Base-by-base conservation (phyloP, 2,329 filamentous ascomycete species). In the Sodiomyces alkalinus region DNA sequence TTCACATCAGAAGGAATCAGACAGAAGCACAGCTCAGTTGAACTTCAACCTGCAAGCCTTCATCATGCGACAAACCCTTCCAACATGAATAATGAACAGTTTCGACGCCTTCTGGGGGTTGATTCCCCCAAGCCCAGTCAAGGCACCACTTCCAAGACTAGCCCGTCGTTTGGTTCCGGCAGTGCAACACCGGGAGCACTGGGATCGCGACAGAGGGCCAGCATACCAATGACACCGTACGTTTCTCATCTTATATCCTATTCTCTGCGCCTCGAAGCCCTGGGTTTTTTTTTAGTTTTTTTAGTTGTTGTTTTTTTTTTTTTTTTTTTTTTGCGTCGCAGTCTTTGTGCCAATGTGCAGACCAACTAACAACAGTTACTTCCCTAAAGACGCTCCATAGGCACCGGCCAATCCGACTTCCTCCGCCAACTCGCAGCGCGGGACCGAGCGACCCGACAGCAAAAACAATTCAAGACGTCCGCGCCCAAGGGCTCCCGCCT, bases 71-170 rank as follows among this genome's bases (percentile, higher is more conserved):
- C n/a, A n/a, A n/a, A n/a, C n/a, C n/a, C n/a, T n/a, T n/a, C 18
- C n/a, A 29, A 30, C 10, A 96, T 98, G 90, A 92, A 96, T 51
- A 96, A 96, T 62, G 73, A 85, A 23, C 82, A 94, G 44, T 98
- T 98, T 46, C 78, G 90, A 30, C 78, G 79, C 38, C 67, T 96
- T 6, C 53, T 93, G 14, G 60, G 74, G 25, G 51, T 52, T 22
- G 62, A 60, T 34, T 46, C 60, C 6, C 45, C 51, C 31, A 61
- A 60, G 34, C 36, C 52, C 17, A 41, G 48, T 36, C 33, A 52
- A 40, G 32, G 50, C 34, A 53, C 52, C 47, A 51, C 67, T 60
- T 64, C 58, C 37, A 47, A 57, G 27, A 60, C 66, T 10, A 44
- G 41, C 29, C 37, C 39, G 41, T 34, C 41, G 36, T 37, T 42